These are phyloP conservation scores for Fusarium agapanthi DNA, from an alignment of 2,329 filamentous ascomycete genomes.

Conservation along the genomic window DNA sequence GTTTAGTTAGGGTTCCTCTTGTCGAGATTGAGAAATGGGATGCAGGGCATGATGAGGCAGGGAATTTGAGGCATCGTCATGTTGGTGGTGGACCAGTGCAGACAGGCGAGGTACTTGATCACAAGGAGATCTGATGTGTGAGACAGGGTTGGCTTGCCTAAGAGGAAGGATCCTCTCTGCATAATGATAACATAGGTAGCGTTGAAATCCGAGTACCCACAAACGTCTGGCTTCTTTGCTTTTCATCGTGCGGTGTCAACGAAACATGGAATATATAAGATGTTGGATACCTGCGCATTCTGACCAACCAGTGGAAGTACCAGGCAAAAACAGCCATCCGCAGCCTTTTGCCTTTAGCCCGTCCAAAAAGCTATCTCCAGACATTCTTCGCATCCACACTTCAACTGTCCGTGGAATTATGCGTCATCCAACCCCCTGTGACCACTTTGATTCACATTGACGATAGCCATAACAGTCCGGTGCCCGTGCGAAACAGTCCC, in stretches of 20 bases:
- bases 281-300: not conserved
- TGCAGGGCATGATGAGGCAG: constrained; percentile 61
- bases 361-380: not conserved
- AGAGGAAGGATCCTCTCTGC: fast-evolving
- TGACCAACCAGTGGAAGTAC: not conserved
- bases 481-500: not conserved
- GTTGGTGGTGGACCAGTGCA: not conserved
- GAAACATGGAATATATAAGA: not conserved
- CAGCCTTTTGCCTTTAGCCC: not conserved
- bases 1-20: constrained; percentile 63
- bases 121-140: not conserved
- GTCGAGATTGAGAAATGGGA: constrained; percentile 65
- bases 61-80: constrained; percentile 23
- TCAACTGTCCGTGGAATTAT: not conserved
- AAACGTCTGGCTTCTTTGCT: not conserved
- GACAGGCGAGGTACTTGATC: not conserved
- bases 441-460: not conserved
- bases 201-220: fast-evolving
- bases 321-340: not conserved
- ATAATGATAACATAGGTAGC: fast-evolving
- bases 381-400: not conserved
- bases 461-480: not conserved
- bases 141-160: not conserved
- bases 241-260: not conserved
- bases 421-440: not conserved